These are phyloP conservation scores for Neurospora cerealis DNA, from an alignment of 495 filamentous ascomycete species.

Conservation along the genomic window DNA sequence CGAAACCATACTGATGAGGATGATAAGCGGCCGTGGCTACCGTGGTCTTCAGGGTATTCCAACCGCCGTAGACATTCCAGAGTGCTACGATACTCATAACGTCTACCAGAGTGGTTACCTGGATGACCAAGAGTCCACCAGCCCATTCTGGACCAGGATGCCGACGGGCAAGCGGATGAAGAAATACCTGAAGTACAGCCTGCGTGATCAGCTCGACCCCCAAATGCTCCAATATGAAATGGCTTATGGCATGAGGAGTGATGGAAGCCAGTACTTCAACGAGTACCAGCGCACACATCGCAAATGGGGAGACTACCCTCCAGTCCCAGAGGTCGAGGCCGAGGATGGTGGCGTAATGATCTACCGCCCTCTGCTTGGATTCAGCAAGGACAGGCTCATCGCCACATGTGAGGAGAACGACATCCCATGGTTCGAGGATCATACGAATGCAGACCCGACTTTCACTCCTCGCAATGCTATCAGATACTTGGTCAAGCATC, in stretches of 20 bases:
- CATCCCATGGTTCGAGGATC: constrained; percentile 72
- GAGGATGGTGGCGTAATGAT: constrained; percentile 63
- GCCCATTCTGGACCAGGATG: constrained; percentile 20
- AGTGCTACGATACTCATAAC: constrained; percentile 66
- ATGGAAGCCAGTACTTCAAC: constrained; percentile 8
- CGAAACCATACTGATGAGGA: constrained; percentile 74
- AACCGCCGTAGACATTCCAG: constrained; percentile 57
- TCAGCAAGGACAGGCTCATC: constrained; percentile 60
- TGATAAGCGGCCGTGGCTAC: constrained; percentile 50
- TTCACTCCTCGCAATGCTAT: constrained; percentile 74
- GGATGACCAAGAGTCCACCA: constrained; percentile 22
- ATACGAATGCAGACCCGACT: constrained; percentile 72
- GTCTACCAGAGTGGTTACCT: constrained; percentile 55
- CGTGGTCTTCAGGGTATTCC: constrained; percentile 65
- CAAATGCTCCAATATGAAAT: constrained; percentile 3
- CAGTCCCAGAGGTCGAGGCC: constrained; percentile 21
- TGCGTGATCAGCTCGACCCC: constrained; percentile 16
- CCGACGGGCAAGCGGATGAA: constrained; percentile 6
- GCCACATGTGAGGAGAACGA: constrained; percentile 57
- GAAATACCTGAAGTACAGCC: constrained; percentile 7
- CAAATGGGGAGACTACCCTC: neutral
- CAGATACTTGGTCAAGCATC: constrained; percentile 49
- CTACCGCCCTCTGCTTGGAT: constrained; percentile 64
- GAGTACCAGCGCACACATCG: constrained; percentile 9
- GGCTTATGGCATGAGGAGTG: neutral